phyloP scores from a whole-genome alignment of 2,329 filamentous ascomycete genomes.

The Dryadomyces sulphureus region DNA sequence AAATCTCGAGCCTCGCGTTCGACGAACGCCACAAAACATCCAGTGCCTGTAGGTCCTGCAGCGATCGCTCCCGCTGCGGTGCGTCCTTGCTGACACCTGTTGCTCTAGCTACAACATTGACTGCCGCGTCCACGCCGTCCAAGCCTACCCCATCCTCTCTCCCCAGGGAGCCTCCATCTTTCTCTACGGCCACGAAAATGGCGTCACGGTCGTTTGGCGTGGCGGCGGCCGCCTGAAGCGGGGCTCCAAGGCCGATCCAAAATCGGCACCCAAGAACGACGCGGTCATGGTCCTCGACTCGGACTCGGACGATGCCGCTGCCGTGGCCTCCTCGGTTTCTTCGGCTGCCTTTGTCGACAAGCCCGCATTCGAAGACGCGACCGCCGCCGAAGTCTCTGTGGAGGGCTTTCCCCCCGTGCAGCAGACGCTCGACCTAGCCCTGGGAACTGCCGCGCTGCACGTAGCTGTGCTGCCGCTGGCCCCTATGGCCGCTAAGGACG shows the following conservation, averaged over 20 bases:
- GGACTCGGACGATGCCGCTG: slow-evolving; percentile 36
- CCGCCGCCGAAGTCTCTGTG: slow-evolving; percentile 18
- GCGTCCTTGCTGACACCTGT: not conserved
- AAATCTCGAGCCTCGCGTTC: slow-evolving; percentile 17
- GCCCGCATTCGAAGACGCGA: slow-evolving; percentile 41
- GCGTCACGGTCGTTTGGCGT: slow-evolving; percentile 46
- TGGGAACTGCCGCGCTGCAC: slow-evolving; percentile 40
- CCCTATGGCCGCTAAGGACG: slow-evolving; percentile 32
- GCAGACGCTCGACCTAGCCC: slow-evolving; percentile 45
- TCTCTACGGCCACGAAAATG: slow-evolving; percentile 49
- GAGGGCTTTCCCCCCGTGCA: slow-evolving; percentile 39
- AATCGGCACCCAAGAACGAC: slow-evolving; percentile 20
- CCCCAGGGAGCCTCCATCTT: slow-evolving; percentile 49
- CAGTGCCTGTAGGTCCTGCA: slow-evolving; percentile 19
- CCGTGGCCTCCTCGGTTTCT: too few species aligned
- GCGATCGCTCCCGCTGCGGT: not conserved
- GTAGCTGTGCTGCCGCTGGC: slow-evolving; percentile 40
- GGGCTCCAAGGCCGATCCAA: slow-evolving; percentile 17
- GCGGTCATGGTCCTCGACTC: slow-evolving; percentile 49
- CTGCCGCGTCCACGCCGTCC: slow-evolving; percentile 42
- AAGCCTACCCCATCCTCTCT: slow-evolving; percentile 45
- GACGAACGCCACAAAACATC: slow-evolving; percentile 21
- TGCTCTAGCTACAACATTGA: slow-evolving; percentile 40
- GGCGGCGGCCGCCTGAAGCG: slow-evolving; percentile 45
- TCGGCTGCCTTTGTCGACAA: slow-evolving; percentile 29